Base-by-base conservation (phyloP, 1,284 basidiomycete species). In the Pascua guehoae region DNA sequence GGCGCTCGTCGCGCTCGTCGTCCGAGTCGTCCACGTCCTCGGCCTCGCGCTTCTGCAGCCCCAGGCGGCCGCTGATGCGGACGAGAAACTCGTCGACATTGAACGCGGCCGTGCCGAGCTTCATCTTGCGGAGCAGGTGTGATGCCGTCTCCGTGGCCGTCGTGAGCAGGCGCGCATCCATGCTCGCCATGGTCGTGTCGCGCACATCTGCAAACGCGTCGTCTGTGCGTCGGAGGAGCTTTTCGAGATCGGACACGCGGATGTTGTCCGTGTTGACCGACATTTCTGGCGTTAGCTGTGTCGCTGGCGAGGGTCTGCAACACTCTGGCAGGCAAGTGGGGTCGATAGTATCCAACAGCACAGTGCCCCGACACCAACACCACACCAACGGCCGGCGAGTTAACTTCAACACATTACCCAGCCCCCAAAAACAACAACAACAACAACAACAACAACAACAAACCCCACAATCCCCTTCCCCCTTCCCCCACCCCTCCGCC, bases 61-160 rank as follows among this genome's bases (percentile, higher is more conserved):
- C 41, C 32, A 53, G 46, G 39, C 9, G 12, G 39, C n/a, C 15
- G 5, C 18, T 42, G 12, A 17, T 24, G 10, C 43, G 57, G 1
- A 64, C 52, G n/a, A 81, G 57, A 50, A 78, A 78, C 54, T 79
- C 78, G 54, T 79, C 78, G 17, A 75, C 69, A 53, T 81, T 78
- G 60, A 80, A 80, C 16, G 73, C 68, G 45, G 74, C 73, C 3
- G 63, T 64, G 38, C 76, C 75, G 16, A 74, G 68, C 60, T 76
- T 76, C 49, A 77, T 64, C 54, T 70, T 69, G 18, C 74, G 68
- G 8, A 76, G 72, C 14, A 71, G 53, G 9, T 56, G 61, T 47
- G 67, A 54, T 0, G 68, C 66, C 36, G 67, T 66, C 18, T 73
- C 71, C 3, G 66, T 54, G 17, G 60, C 63, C 1, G 66, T 66